Evolutionary conservation across 1,284 basidiomycete species (phyloP).

Genomic region (Amylostereum areolatum): DNA sequence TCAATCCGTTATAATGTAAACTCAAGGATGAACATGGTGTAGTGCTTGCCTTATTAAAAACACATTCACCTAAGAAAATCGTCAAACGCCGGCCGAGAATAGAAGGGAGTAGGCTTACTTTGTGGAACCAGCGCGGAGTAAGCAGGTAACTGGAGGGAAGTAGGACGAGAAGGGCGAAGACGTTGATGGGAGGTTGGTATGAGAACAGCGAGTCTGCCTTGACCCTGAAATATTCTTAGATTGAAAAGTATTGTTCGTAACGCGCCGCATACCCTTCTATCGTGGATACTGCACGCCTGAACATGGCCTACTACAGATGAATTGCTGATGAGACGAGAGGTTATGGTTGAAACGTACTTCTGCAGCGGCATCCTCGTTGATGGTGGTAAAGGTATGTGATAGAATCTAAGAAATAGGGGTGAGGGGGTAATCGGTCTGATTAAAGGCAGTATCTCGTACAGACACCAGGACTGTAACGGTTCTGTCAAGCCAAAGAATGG

Average conservation of each 20-base stretch:
- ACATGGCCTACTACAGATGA: constrained; percentile 65
- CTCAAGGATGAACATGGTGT: constrained; percentile 12
- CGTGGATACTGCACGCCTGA: constrained; percentile 83
- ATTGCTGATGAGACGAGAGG: background rate
- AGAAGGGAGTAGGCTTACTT: constrained; percentile 35
- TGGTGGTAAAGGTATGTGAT: constrained; percentile 88
- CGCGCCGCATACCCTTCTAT: constrained; percentile 67
- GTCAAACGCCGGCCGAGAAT: constrained; percentile 5
- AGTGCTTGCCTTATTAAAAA: constrained; percentile 61
- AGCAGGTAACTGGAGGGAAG: constrained; percentile 78
- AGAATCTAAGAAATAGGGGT: constrained; percentile 58
- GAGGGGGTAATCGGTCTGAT: background rate
- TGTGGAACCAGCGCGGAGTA: constrained; percentile 79
- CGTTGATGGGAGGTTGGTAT: constrained; percentile 88
- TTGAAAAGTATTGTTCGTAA: background rate
- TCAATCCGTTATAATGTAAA: constrained; percentile 43
- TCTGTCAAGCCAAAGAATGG: background rate
- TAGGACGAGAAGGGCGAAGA: constrained; percentile 78
- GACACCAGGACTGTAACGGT: constrained; percentile 61
- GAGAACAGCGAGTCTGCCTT: constrained; percentile 89
- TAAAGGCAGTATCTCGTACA: constrained; percentile 36
- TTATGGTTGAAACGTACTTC: constrained; percentile 48
- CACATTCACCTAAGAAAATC: constrained; percentile 67
- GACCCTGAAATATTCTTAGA: constrained; percentile 43
- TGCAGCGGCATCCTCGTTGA: constrained; percentile 87